phyloP scores from a whole-genome alignment of 1,284 basidiomycete genomes.

The Caloboletus inedulis region DNA sequence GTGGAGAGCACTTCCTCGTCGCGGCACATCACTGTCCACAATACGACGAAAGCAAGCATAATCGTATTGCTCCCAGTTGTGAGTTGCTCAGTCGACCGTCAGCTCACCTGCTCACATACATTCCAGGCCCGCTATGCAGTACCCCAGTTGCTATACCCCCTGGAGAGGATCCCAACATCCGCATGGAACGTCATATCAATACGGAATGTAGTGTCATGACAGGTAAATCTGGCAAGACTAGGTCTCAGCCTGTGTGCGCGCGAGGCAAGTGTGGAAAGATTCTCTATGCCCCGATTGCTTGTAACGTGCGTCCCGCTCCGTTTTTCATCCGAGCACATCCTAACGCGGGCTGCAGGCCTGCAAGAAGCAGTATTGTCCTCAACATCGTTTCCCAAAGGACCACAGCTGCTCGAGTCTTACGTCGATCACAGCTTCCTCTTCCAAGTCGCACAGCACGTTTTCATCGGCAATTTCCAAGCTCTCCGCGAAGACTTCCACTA shows the following conservation, averaged over 20 bases:
- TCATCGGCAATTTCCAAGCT: constrained; percentile 10
- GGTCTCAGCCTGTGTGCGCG: constrained; percentile 58
- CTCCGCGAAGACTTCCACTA: constrained; percentile 1
- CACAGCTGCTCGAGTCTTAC: constrained; percentile 49
- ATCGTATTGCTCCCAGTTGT: constrained; percentile 75
- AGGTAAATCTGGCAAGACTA: constrained; percentile 41
- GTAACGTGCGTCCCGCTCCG: constrained; percentile 50
- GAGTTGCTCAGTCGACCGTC: constrained; percentile 17
- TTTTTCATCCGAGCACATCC: not conserved
- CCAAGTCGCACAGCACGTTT: constrained; percentile 11
- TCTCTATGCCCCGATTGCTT: constrained; percentile 67
- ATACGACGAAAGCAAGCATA: constrained; percentile 65
- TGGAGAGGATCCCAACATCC: constrained; percentile 71
- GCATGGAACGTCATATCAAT: constrained; percentile 69
- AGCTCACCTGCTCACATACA: constrained; percentile 7
- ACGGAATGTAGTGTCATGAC: constrained; percentile 66
- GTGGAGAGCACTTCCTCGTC: constrained; percentile 71
- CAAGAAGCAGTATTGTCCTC: constrained; percentile 63
- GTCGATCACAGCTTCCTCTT: constrained; percentile 15
- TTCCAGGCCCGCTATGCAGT: constrained; percentile 66
- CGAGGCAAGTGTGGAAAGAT: constrained; percentile 64
- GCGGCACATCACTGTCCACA: constrained; percentile 60
- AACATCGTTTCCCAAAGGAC: constrained; percentile 69
- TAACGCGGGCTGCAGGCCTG: constrained; percentile 49
- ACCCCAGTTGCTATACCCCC: constrained; percentile 65